Evolutionary conservation across 768 basidiomycete species (phyloP), one percentile per base, ranked within the genome.

Genomic region (Kwoniella sp.): DNA sequence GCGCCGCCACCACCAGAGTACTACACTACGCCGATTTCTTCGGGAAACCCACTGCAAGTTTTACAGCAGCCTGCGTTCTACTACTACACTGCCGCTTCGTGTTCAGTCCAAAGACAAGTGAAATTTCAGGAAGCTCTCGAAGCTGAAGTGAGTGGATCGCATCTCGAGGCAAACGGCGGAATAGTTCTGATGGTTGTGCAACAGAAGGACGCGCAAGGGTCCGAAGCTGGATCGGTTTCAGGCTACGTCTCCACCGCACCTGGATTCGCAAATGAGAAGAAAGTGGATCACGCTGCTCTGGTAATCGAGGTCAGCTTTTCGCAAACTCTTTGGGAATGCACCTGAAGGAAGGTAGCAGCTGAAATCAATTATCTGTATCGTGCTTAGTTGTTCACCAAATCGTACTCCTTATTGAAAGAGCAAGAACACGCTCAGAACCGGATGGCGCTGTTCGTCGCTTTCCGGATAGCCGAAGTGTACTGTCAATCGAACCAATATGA

Each of bases 41-140:
- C 90, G 1, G 74, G 89, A 23, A 93, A 92, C 73, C 93, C 95
- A 0, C 87, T 86, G 45, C 88, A 89, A 70, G 87, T 90, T 0
- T 80, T 98, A 54, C 92, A 93, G 75, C 92, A 94, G 75, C 89
- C 95, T 0, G 94, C 93, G 0, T 93, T 89, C 78, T 95, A 94
- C 75, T 96, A 92, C 81, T 90, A 90, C 73, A 87, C 90, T 82
- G 91, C 94, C 0, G 95, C 91, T 0, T 84, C 86, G 47, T 94
- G 91, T 74, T 92, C 92, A 0, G 89, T 94, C 71, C 84, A 86
- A 67, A 83, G 95, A 28, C 82, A 88, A 41, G 84, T 86, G 68
- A 84, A 88, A 30, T 98, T 89, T 77, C 68, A 89, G 57, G 82
- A 83, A 20, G 85, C 86, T 17, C 58, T 86, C 11, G 85, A 87